phyloP scores from a whole-genome alignment of 495 filamentous ascomycete species.

The Annulohypoxylon nitens region DNA sequence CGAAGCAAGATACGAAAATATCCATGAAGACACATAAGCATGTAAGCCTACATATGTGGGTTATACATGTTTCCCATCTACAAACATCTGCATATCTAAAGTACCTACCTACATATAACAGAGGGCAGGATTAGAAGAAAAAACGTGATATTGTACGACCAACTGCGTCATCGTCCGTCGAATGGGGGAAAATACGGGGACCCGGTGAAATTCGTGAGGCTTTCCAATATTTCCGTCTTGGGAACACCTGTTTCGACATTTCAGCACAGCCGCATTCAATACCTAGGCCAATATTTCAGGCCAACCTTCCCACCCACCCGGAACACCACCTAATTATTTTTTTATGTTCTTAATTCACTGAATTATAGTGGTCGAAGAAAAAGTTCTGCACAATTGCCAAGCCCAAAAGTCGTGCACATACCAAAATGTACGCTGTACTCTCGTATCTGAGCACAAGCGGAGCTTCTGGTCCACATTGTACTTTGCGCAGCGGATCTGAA shows the following conservation, averaged over 20 bases:
- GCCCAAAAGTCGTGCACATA: slow-evolving; percentile 5
- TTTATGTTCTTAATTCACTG: background rate
- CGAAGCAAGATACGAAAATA: slow-evolving; percentile 24
- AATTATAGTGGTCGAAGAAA: background rate
- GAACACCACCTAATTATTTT: background rate
- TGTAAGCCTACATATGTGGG: slow-evolving; percentile 11
- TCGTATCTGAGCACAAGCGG: slow-evolving; percentile 36
- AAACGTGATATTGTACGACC: slow-evolving; percentile 16
- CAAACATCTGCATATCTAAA: background rate
- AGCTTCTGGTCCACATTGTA: slow-evolving; percentile 15
- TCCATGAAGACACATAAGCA: background rate
- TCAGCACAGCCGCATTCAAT: slow-evolving; percentile 7
- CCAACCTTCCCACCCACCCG: slow-evolving; percentile 6
- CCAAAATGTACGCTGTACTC: background rate
- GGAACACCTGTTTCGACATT: background rate
- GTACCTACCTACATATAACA: background rate
- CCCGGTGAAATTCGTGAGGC: background rate
- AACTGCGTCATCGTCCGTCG: slow-evolving; percentile 27
- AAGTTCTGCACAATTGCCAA: slow-evolving; percentile 11
- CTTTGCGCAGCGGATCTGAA: slow-evolving; percentile 41
- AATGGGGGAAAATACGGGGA: background rate
- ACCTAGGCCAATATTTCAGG: background rate
- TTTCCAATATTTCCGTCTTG: slow-evolving; percentile 4
- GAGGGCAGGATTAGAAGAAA: background rate
- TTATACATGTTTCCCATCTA: background rate